Evolutionary conservation across 2,329 filamentous ascomycete genomes (phyloP), one percentile per base, ranked within the genome.

Genomic region (Parascedosporium putredinis): DNA sequence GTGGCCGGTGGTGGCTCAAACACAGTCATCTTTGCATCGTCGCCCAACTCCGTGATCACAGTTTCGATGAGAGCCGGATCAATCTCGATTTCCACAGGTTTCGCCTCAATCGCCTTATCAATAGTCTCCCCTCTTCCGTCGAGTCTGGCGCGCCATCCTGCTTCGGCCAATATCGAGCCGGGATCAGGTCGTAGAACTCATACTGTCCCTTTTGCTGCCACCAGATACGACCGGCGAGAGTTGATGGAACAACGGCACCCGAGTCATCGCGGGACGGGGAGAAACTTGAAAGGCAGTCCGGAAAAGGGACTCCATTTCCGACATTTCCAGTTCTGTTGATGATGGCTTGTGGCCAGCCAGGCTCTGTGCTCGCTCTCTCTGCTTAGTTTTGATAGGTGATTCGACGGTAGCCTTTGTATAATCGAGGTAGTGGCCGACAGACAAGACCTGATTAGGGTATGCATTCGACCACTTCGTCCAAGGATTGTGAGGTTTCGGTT

Each of bases 231-330:
- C 81, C 79, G 52, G 86, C 78, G 46, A 80, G 73, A 29, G 79
- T 78, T 2, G 82, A 79, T 0, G 86, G 79, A 3, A 88, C 71
- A 51, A 89, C 72, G 5, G 86, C 83, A 10, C 75, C 78, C 3
- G 84, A 76, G 59, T 90, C 82, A 62, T 91, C 86, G 57, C 79
- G 83, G 47, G 77, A 81, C 0, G 86, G 86, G 5, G 86, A 86
- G 62, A 90, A 91, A 59, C 83, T 86, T 1, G 84, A 88, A 89
- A 91, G 1, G 83, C 86, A 50, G 83, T 80, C 25, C 84, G 76
- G 60, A 90, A 91, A 8, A 90, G 68, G 0, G 82, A 75, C 56
- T 90, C 86, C 65, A 88, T 79, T 60, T 84, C 84, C 3, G 78
- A 76, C 57, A 78, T 70, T 59, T 85, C 74, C 1, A 78, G 60